Conservation (phyloP, 352 stramenopile species). For the Poterioochromonas sp. region DNA sequence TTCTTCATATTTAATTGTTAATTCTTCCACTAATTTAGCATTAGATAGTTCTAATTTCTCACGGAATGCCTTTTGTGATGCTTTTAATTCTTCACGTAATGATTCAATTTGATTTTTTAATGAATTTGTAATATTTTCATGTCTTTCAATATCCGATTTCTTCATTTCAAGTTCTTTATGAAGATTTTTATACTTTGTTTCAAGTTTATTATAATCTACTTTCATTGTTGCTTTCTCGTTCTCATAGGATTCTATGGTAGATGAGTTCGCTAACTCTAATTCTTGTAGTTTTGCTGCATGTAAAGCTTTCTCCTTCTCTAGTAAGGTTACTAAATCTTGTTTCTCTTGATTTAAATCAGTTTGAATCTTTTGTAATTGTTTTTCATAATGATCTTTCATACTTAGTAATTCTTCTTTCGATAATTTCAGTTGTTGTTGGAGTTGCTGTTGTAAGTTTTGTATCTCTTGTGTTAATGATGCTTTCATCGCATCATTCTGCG, state of each 20-base stretch:
- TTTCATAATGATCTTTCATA: not conserved
- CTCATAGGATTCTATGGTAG: not conserved
- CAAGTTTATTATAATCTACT: not conserved
- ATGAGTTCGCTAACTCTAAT: not conserved
- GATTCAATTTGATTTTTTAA: slow-evolving; percentile 38
- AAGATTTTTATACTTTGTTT: slow-evolving; percentile 21
- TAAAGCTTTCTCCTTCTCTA: not conserved
- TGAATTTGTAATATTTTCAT: slow-evolving; percentile 21
- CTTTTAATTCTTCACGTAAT: slow-evolving; percentile 36
- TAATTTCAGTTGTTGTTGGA: too few species aligned
- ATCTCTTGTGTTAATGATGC: too few species aligned
- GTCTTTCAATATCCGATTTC: slow-evolving; percentile 22
- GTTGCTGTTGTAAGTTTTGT: too few species aligned
- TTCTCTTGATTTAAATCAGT: not conserved
- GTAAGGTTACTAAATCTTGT: not conserved
- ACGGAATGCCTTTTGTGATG: slow-evolving; percentile 33
- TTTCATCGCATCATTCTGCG: too few species aligned
- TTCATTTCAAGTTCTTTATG: slow-evolving; percentile 33
- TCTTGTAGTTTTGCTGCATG: not conserved
- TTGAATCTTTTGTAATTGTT: not conserved
- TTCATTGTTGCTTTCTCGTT: not conserved
- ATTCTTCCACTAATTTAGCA: slow-evolving; percentile 45
- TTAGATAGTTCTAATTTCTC: slow-evolving; percentile 39
- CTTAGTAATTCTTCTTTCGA: too few species aligned
- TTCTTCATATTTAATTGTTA: not conserved